These are phyloP conservation scores for Hamamelis virginiana DNA, from an alignment of 164 flowering plant species.

Conservation along the genomic window DNA sequence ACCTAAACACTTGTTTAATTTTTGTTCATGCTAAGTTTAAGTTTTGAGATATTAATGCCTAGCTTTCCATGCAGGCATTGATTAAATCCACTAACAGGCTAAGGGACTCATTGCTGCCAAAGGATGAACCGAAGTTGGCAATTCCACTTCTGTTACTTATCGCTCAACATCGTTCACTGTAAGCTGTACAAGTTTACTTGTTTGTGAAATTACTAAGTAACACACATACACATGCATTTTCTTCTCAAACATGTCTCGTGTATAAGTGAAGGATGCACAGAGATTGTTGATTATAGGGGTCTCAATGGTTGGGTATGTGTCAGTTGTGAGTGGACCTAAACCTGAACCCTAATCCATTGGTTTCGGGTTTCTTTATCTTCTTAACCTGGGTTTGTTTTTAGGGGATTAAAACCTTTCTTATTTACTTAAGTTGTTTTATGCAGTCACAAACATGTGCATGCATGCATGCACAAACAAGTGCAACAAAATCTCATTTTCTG, in stretches of 20 bases:
- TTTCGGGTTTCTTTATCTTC: not conserved
- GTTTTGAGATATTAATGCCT: not conserved
- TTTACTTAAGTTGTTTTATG: too few species aligned
- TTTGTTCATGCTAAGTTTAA: not conserved
- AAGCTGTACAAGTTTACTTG: slow-evolving; percentile 29
- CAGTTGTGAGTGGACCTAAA: not conserved
- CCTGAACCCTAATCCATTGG: not conserved
- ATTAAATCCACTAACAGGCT: slow-evolving; percentile 85
- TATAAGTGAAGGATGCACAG: not conserved
- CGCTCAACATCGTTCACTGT: slow-evolving; percentile 97
- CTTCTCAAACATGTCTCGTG: not conserved
- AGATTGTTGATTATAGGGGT: not conserved
- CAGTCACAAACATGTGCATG: too few species aligned
- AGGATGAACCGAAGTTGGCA: slow-evolving; percentile 93
- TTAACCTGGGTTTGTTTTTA: not conserved
- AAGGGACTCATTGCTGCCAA: slow-evolving; percentile 85
- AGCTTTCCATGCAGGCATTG: slow-evolving; percentile 63
- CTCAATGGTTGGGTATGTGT: not conserved
- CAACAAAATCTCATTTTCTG: too few species aligned
- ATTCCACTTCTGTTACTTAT: slow-evolving; percentile 87
- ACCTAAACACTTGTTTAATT: not conserved
- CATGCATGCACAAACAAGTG: too few species aligned
- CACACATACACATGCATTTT: too few species aligned
- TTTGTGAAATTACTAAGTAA: not conserved
- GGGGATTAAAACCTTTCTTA: too few species aligned